Evolutionary conservation across 257 asterid species (phyloP).

Genomic region (Solanum tarijense): DNA sequence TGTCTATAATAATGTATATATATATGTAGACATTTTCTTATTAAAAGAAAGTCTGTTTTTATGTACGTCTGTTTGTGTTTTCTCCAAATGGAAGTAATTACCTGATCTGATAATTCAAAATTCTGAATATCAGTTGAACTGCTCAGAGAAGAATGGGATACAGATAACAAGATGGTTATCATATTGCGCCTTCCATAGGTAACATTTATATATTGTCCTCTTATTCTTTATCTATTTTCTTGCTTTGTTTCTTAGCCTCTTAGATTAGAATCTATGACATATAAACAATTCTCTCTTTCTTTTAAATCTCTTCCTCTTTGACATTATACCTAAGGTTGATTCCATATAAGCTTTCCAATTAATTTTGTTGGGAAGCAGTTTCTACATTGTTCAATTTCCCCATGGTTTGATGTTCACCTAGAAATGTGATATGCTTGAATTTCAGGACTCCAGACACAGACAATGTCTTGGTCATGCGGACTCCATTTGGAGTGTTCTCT

Average conservation of each 20-base stretch:
- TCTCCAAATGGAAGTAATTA: background rate
- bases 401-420: constrained; percentile 5
- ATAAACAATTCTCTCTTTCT: background rate
- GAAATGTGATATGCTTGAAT: constrained; percentile 1
- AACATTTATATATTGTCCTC: constrained; percentile 7
- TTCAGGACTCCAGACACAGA: constrained; percentile 71
- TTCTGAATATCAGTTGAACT: constrained; percentile 56
- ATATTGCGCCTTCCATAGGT: constrained; percentile 87
- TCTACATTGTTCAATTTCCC: background rate
- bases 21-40: background rate
- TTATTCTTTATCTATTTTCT: background rate
- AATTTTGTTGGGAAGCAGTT: background rate
- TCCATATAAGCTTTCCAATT: background rate
- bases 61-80: background rate
- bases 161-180: constrained; percentile 69
- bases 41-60: background rate
- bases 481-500: constrained; percentile 58
- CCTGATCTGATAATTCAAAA: constrained; percentile 2
- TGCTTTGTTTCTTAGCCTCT: background rate
- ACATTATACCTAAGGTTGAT: background rate
- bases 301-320: background rate
- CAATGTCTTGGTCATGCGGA: constrained; percentile 64
- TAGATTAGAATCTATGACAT: background rate
- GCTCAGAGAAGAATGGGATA: constrained; percentile 66
- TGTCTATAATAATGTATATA: background rate